Evolutionary conservation across 441 rosid species (phyloP).

Genomic region (Arabidopsis hybrid): DNA sequence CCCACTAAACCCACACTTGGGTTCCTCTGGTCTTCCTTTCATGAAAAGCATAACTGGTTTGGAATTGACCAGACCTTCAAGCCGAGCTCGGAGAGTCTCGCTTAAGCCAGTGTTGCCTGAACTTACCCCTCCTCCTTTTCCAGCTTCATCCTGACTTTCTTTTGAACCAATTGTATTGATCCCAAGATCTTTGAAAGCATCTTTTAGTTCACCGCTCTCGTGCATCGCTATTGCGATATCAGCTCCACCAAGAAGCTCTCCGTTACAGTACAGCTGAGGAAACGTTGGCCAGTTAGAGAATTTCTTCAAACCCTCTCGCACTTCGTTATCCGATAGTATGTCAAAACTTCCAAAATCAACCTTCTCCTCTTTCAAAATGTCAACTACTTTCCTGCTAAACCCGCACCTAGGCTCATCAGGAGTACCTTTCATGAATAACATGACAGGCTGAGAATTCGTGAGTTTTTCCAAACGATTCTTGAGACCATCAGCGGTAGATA

Average conservation of each 20-base stretch:
- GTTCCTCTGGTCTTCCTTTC: conserved; percentile 76
- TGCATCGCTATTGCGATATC: conserved; percentile 93
- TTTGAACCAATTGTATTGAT: conserved; percentile 46
- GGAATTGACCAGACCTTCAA: conserved; percentile 57
- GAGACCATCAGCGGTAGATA: conserved; percentile 46
- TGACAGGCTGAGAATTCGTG: conserved; percentile 70
- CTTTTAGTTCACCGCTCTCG: conserved; percentile 83
- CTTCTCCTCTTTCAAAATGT: conserved; percentile 73
- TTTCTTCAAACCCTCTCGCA: conserved; percentile 92
- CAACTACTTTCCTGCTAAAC: conserved; percentile 82
- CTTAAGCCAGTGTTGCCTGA: conserved; percentile 68
- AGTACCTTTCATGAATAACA: conserved; percentile 95
- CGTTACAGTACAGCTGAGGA: conserved; percentile 94
- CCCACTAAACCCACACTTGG: conserved; percentile 75
- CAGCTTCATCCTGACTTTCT: conserved; percentile 30
- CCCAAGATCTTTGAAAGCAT: conserved; percentile 71
- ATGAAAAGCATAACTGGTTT: conserved; percentile 70
- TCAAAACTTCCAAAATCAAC: conserved; percentile 86
- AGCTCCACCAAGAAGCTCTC: conserved; percentile 94
- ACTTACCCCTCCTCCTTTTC: conserved; percentile 54
- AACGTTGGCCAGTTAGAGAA: conserved; percentile 97
- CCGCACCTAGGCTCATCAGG: conserved; percentile 90
- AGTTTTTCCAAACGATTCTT: conserved; percentile 64
- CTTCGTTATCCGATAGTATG: conserved; percentile 71
- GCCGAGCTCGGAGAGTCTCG: conserved; percentile 51